Evolutionary conservation across 1,139 yeast genomes (phyloP), one percentile per base, ranked within the genome.

Genomic region (Geotrichum histeridarum): DNA sequence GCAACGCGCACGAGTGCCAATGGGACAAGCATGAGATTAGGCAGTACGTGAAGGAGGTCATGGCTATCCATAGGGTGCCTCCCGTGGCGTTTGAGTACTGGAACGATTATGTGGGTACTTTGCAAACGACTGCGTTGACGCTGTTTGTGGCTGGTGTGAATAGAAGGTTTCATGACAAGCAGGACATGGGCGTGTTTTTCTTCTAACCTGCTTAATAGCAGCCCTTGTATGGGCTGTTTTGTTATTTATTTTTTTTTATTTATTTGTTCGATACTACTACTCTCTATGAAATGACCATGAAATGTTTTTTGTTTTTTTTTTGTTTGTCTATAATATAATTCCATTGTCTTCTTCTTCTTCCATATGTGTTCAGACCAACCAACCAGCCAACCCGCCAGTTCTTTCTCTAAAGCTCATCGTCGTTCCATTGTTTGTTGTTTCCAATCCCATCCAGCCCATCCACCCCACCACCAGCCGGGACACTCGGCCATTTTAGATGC

Each of bases 101-200:
- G 57, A 39, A 39, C n/a, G 54, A 54, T 33, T 54, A 48, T n/a
- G 36, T 44, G 8, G 57, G 57, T 14, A 51, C 53, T 5, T 42
- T 49, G 31, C 53, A 41, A 7, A 18, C 44, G 2, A 51, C 50
- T 4, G 57, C 57, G 4, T 27, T 44, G 22, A 48, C 50, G 2
- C 37, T 54, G 46, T 54, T 54, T 39, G 33, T 48, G 8, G 57
- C 51, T 6, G 57, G 57, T 5, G 53, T 54, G 33, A 44, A 54
- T 35, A 48, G 53, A 32, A 48, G 44, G 50, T 48, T 48, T 35
- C 45, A 45, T 36, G 53, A 54, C 44, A 45, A 51, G 36, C 51
- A 37, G 30, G 33, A 51, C 14, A 33, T 30, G 36, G 54, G 54
- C 9, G 50, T 47, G 31, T 51, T 51, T 42, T 51, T 47, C 30